Evolutionary conservation across 768 basidiomycete species (phyloP), one percentile per base, ranked within the genome.

Genomic region (Amanita rimosa): DNA sequence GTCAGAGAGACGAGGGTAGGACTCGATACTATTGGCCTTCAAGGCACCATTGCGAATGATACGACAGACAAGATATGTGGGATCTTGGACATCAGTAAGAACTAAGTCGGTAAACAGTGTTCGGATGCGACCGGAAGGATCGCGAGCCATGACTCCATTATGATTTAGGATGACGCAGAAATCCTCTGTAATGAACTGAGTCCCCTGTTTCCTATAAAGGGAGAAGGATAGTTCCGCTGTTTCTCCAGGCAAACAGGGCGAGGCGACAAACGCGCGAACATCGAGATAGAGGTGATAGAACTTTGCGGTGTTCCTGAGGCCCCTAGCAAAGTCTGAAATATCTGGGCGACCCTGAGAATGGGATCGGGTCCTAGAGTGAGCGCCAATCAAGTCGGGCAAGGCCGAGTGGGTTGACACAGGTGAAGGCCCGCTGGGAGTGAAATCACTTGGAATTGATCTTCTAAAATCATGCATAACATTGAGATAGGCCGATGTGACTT

Each of bases 221-320:
- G 91, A 93, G 68, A 98, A 96, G 60, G 82, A 90, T 2, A 98
- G 78, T 60, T 98, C 95, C 11, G 85, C 89, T 0, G 86, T 88
- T 65, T 98, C 95, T 8, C 92, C 93, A 0, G 94, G 84, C 0
- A 82, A 71, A 63, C 94, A 97, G 1, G 84, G 85, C 5, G 85
- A 85, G 13, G 92, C 95, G 27, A 94, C 85, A 59, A 97, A 93
- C 0, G 92, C 92, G 16, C 89, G 85, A 7, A 97, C 66, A 56
- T 98, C 94, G 53, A 98, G 74, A 60, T 81, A 90, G 46, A 94
- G 73, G 57, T 98, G 94, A 59, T 85, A 93, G 62, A 93, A 93
- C 54, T 85, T 85, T 39, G 77, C 75, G 24, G 75, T 62, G 22
- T 70, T 57, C n/a, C 66, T 66, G 52, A 67, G 74, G 11, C 56